These are phyloP conservation scores for Byssoonygena ceratinophila DNA, from an alignment of 2,329 filamentous ascomycete genomes.

Conservation along the genomic window DNA sequence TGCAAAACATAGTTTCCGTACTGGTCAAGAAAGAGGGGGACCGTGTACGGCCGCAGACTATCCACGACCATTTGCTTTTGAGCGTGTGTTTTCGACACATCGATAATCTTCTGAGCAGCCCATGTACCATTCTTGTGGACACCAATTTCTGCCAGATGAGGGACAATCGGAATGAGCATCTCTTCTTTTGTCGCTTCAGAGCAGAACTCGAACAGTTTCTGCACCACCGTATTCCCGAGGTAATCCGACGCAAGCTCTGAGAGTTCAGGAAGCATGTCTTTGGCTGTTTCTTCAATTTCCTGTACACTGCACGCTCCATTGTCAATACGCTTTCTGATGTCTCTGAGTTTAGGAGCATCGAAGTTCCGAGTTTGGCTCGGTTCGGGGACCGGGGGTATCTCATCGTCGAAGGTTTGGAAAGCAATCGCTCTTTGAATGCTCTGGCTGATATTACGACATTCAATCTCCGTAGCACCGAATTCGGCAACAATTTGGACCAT, in stretches of 20 bases:
- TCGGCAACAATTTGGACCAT: constrained; percentile 78
- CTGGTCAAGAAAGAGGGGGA: constrained; percentile 90
- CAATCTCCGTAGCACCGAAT: constrained; percentile 74
- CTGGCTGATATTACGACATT: constrained; percentile 58
- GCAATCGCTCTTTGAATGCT: constrained; percentile 68
- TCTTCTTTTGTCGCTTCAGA: constrained; percentile 80
- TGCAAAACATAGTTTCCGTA: constrained; percentile 98
- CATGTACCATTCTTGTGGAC: constrained; percentile 99
- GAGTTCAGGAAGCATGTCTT: constrained; percentile 93
- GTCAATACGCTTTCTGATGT: constrained; percentile 95
- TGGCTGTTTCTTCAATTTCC: constrained; percentile 85
- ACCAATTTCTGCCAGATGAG: constrained; percentile 90
- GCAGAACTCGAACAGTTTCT: constrained; percentile 96
- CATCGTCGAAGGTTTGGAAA: constrained; percentile 60
- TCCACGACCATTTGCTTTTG: constrained; percentile 82
- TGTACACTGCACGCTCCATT: constrained; percentile 76
- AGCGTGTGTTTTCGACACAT: constrained; percentile 72
- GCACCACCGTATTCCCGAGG: constrained; percentile 96
- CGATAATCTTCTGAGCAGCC: constrained; percentile 98
- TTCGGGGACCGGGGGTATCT: constrained; percentile 83
- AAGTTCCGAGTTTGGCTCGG: constrained; percentile 80
- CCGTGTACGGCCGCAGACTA: constrained; percentile 70
- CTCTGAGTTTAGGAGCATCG: constrained; percentile 85
- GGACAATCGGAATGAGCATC: constrained; percentile 79
- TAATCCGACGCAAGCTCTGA: constrained; percentile 93